These are phyloP conservation scores for Diaporthe citriasiana DNA, from an alignment of 2,329 filamentous ascomycete species.

Conservation along the genomic window DNA sequence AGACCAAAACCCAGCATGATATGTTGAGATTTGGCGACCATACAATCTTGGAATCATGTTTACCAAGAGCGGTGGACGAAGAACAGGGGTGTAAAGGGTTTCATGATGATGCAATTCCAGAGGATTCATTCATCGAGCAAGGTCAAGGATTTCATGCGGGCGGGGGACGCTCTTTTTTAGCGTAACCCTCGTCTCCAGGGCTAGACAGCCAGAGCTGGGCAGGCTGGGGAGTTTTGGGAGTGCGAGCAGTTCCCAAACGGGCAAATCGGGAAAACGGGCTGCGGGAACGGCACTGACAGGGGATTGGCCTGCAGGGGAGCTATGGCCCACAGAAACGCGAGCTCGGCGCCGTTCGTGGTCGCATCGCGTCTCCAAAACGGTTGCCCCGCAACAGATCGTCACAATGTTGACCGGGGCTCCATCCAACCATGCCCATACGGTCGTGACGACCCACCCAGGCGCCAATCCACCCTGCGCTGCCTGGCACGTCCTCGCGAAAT, in stretches of 20 bases:
- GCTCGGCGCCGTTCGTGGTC: conserved; percentile 17
- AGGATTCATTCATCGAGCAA: conserved; percentile 12
- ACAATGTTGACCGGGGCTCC: conserved; percentile 32
- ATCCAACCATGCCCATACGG: conserved; percentile 7
- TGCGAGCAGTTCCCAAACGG: neutral
- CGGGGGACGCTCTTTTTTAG: conserved; percentile 3
- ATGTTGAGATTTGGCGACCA: conserved; percentile 15
- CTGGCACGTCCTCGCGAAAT: conserved; percentile 31
- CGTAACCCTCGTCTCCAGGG: neutral
- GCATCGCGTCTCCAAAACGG: conserved; percentile 30
- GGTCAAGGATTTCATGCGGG: conserved; percentile 4
- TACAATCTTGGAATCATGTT: neutral
- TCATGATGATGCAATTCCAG: conserved; percentile 24
- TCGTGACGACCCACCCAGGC: neutral
- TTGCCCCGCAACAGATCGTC: conserved; percentile 30
- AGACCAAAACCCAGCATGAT: neutral
- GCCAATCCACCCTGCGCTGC: conserved; percentile 18
- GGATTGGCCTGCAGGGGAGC: conserved; percentile 23
- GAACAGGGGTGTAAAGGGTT: conserved; percentile 2
- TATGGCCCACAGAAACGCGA: conserved; percentile 26
- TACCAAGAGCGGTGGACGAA: conserved; percentile 8
- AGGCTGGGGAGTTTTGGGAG: neutral
- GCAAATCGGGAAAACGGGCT: conserved; percentile 1
- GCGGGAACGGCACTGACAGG: neutral
- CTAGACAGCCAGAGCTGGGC: neutral